Evolutionary conservation across 768 basidiomycete species (phyloP).

Genomic region (Cantharellus anzutake): DNA sequence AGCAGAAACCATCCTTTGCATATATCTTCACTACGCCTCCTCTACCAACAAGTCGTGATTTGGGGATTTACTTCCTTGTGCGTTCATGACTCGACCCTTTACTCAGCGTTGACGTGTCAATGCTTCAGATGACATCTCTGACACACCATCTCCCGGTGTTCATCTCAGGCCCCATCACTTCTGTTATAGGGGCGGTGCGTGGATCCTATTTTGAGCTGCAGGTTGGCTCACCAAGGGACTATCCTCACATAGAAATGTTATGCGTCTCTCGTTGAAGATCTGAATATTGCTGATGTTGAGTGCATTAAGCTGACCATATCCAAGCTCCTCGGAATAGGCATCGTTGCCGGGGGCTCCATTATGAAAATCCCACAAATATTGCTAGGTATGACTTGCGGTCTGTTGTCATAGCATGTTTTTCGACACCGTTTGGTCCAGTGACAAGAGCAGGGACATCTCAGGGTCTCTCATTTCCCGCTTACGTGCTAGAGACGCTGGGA

Average conservation of each 20-base stretch:
- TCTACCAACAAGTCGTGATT: neutral
- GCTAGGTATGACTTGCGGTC: constrained; percentile 36
- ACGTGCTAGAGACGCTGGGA: constrained; percentile 74
- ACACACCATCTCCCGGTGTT: neutral
- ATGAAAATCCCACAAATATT: constrained; percentile 94
- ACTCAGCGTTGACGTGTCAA: neutral
- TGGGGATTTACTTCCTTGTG: neutral
- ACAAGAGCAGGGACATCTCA: constrained; percentile 54
- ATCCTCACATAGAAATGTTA: constrained; percentile 56
- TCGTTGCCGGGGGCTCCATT: constrained; percentile 81
- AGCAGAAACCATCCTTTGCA: neutral
- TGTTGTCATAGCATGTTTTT: neutral
- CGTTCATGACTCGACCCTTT: neutral
- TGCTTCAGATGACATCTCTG: neutral
- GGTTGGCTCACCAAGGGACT: neutral
- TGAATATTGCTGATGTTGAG: constrained; percentile 51
- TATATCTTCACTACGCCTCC: neutral
- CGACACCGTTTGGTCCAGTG: constrained; percentile 25
- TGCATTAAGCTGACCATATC: constrained; percentile 87
- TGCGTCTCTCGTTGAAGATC: constrained; percentile 67
- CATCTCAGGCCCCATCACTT: neutral
- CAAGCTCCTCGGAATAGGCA: constrained; percentile 81
- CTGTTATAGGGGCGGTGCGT: neutral
- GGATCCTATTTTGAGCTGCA: neutral
- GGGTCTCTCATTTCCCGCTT: constrained; percentile 74